A percentile compares a stretch with the other conserved stretches of the same genome.
Evolutionary conservation across 2,329 filamentous ascomycete genomes (phyloP).

Genomic region (Fusarium phyllophilum): DNA sequence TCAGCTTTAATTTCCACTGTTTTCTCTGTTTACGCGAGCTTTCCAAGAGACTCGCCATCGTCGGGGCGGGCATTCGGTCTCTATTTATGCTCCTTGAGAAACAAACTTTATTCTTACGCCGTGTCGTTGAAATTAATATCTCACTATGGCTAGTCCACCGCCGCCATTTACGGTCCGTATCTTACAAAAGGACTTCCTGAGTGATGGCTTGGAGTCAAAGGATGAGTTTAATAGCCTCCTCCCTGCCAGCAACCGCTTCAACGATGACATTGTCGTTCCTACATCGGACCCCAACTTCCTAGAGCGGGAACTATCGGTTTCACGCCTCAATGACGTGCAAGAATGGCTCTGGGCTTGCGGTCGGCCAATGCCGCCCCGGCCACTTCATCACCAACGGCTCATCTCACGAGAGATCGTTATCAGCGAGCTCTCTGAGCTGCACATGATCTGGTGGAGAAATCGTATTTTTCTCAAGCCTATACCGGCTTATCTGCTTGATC

Average conservation of each 20-base stretch:
- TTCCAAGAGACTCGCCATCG: not conserved
- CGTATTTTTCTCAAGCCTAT: conserved; percentile 54
- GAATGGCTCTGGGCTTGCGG: conserved; percentile 38
- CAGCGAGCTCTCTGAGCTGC: conserved; percentile 52
- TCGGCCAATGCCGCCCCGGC: conserved; percentile 49
- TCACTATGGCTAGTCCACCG: conserved; percentile 14
- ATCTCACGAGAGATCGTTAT: conserved; percentile 48
- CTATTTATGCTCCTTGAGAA: not conserved
- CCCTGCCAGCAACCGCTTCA: conserved; percentile 23
- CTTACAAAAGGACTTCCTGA: conserved; percentile 2
- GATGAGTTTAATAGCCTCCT: conserved; percentile 5
- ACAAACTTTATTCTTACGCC: not conserved
- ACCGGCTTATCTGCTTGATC: conserved; percentile 52
- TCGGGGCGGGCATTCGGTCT: not conserved
- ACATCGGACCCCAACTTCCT: conserved; percentile 28
- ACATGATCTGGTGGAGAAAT: conserved; percentile 53
- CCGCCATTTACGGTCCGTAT: conserved; percentile 24
- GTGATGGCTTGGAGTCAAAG: not conserved
- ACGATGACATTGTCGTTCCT: conserved; percentile 28
- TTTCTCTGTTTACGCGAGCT: not conserved
- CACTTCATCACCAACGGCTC: conserved; percentile 51
- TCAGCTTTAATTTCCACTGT: conserved; percentile 15
- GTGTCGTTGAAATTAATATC: not conserved
- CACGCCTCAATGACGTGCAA: conserved; percentile 29
- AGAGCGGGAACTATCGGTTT: conserved; percentile 28